Evolutionary conservation across 208 protist species (phyloP), one percentile per base, ranked within the genome.

Genomic region (Vickermania ingenoplastis): DNA sequence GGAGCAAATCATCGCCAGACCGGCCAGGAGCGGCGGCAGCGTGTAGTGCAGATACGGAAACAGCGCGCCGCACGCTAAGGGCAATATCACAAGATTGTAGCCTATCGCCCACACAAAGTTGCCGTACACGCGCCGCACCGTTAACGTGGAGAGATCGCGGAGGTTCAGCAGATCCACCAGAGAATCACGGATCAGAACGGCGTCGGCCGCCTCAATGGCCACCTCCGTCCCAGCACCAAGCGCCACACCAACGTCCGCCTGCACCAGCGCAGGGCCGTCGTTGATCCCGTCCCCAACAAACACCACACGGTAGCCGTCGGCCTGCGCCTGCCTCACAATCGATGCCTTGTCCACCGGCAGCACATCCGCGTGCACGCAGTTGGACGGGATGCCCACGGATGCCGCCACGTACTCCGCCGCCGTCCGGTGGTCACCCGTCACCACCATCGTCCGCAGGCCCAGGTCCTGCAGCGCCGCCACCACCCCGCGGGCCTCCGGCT

Each of bases 271-370:
- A 1, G 88, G 81, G 45, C 73, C 81, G 75, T 96, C 91, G 67
- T 96, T 96, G 68, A 95, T 92, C 60, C 91, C 91, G 57, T 96
- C 90, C 31, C 90, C 90, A 26, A 94, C 86, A 52, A 96, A 93
- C 57, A 91, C 72, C 29, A 93, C 87, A 25, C 50, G 51, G 23
- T 57, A 24, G 0, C 71, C 81, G 17, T 52, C 41, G 4, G 13
- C 59, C 61, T 97, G 88, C 23, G 96, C 61, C 51, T 79, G 59
- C 45, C 72, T 53, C 7, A 98, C 83, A 25, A 92, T 88, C 17
- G 59, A 57, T 0, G 81, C 84, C 75, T 98, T 98, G 11, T 80
- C 69, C 1, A 28, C 61, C 0, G 96, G 94, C 17, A 97, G 71
- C 14, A 82, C 77, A 50, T 91, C 91, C 1, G 89, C 86, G 28